phyloP scores from a whole-genome alignment of 805 yeast genomes.

The Pichia nanzhaoensis region DNA sequence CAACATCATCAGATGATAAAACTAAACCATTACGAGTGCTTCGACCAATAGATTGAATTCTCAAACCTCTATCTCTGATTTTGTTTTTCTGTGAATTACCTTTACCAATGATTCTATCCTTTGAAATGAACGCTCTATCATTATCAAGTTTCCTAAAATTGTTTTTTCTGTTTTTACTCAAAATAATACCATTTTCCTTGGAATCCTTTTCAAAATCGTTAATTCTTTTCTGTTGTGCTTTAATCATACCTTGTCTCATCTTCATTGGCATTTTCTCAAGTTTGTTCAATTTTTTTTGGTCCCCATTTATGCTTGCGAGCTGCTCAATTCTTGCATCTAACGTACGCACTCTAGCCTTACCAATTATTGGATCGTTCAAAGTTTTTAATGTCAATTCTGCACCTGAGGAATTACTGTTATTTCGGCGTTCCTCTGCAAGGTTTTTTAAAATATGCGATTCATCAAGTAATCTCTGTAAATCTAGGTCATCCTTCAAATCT shows the following conservation, averaged over 20 bases:
- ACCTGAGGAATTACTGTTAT: constrained; percentile 43
- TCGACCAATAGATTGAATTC: constrained; percentile 68
- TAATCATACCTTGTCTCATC: constrained; percentile 78
- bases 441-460: constrained; percentile 63
- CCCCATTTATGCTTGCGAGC: constrained; percentile 41
- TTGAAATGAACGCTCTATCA: constrained; percentile 47
- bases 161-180: constrained; percentile 65
- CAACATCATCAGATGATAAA: constrained; percentile 62
- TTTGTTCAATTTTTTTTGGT: constrained; percentile 29
- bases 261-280: constrained; percentile 84
- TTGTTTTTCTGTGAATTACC: constrained; percentile 32
- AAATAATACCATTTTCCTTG: constrained; percentile 81
- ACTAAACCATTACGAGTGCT: constrained; percentile 74
- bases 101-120: constrained; percentile 47
- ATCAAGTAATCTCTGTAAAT: constrained; percentile 57
- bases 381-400: constrained; percentile 62
- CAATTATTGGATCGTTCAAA: constrained; percentile 56
- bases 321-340: constrained; percentile 50
- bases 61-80: constrained; percentile 68
- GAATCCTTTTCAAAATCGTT: constrained; percentile 68
- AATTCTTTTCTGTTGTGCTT: constrained; percentile 45
- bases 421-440: constrained; percentile 15
- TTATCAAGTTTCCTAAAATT: constrained; percentile 46
- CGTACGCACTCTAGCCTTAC: constrained; percentile 62
- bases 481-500: constrained; percentile 50